phyloP scores from a whole-genome alignment of 345 rosid genomes.

The Cochlearia excelsa region DNA sequence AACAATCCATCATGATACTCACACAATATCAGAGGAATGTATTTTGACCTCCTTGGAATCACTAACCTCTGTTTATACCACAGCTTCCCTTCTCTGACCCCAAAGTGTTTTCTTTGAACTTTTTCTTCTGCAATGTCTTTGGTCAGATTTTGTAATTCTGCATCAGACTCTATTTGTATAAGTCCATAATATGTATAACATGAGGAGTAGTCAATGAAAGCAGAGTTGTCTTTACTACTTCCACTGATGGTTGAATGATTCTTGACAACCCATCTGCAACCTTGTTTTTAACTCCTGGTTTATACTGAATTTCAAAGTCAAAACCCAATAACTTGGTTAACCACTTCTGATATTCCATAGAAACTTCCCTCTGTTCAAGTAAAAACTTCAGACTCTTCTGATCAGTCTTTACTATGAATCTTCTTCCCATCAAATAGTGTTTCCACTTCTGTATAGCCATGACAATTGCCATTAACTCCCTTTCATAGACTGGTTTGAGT shows the following conservation, averaged over 20 bases:
- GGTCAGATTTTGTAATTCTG: too few species aligned
- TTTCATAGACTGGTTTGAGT: not conserved
- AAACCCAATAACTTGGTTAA: not conserved
- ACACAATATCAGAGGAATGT: not conserved
- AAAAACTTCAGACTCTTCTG: not conserved
- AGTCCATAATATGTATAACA: too few species aligned
- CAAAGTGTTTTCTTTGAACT: not conserved
- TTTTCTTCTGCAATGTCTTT: too few species aligned
- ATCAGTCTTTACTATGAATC: not conserved
- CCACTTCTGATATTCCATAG: not conserved
- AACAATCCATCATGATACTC: not conserved
- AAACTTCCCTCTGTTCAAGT: not conserved
- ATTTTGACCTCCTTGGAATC: not conserved
- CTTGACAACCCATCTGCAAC: not conserved
- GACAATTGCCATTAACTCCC: not conserved
- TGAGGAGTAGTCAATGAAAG: too few species aligned
- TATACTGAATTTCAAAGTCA: not conserved
- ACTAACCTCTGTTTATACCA: not conserved
- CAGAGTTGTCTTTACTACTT: too few species aligned
- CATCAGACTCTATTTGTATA: too few species aligned
- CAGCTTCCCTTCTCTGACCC: not conserved
- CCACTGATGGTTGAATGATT: not conserved
- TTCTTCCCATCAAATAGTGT: not conserved
- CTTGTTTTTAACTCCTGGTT: not conserved
- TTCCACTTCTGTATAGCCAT: not conserved